A percentile compares a stretch with the other conserved stretches of the same genome.
Evolutionary conservation across 805 yeast species (phyloP).

Genomic region (Metschnikowia arizonensis): DNA sequence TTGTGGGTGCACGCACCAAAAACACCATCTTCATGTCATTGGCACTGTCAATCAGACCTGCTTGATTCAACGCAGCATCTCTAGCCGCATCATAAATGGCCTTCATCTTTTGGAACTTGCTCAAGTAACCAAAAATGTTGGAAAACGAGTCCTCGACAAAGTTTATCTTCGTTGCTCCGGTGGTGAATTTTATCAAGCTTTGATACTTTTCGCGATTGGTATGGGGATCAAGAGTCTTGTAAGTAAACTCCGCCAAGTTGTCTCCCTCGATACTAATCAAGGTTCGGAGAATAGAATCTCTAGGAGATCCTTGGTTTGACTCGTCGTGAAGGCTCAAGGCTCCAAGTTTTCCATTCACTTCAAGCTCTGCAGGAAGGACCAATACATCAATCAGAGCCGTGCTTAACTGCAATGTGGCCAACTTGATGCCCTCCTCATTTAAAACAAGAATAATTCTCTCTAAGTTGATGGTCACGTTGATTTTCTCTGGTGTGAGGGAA

Average conservation of each 20-base stretch:
- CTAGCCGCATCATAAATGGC: conserved; percentile 85
- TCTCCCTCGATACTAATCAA: conserved; percentile 78
- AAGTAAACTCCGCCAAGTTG: conserved; percentile 73
- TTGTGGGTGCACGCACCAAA: conserved; percentile 72
- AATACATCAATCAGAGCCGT: conserved; percentile 66
- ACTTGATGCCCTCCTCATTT: conserved; percentile 75
- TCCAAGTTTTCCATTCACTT: conserved; percentile 68
- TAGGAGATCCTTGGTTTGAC: conserved; percentile 55
- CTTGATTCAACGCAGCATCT: conserved; percentile 82
- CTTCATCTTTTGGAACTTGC: conserved; percentile 80
- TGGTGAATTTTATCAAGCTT: conserved; percentile 55
- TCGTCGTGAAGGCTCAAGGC: conserved; percentile 77
- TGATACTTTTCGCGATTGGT: conserved; percentile 48
- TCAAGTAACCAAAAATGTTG: conserved; percentile 60
- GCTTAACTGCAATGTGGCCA: conserved; percentile 75
- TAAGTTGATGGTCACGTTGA: conserved; percentile 62
- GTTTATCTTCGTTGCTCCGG: conserved; percentile 73
- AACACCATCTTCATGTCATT: conserved; percentile 67
- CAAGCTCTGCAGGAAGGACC: conserved; percentile 73
- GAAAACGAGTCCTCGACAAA: conserved; percentile 79
- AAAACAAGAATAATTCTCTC: conserved; percentile 71
- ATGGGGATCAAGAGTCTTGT: conserved; percentile 69
- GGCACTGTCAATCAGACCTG: conserved; percentile 57
- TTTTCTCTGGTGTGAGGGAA: conserved; percentile 66
- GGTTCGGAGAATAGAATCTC: conserved; percentile 56